These are phyloP conservation scores for Penicillium cataractarum DNA, from an alignment of 495 filamentous ascomycete genomes.

Conservation along the genomic window DNA sequence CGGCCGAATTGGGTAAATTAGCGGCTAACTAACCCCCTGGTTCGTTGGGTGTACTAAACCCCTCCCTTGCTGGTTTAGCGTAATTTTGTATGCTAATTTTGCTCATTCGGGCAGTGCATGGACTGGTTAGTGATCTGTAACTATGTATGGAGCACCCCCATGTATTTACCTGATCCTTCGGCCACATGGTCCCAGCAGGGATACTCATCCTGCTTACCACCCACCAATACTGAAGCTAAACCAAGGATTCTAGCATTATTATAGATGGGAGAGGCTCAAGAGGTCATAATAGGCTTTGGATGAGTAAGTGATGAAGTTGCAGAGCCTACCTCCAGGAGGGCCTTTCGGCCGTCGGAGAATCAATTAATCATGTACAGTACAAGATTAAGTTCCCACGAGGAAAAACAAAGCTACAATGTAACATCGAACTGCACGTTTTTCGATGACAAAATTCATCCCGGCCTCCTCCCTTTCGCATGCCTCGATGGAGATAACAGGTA, in stretches of 20 bases:
- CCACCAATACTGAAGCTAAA: background rate
- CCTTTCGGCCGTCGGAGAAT: background rate
- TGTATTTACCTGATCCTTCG: constrained; percentile 15
- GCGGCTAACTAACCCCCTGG: background rate
- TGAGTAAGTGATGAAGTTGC: background rate
- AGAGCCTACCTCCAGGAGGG: background rate
- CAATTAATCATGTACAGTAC: too few species aligned
- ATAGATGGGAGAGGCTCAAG: background rate
- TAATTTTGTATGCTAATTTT: constrained; percentile 6
- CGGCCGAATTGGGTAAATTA: constrained; percentile 6
- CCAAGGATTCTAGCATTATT: background rate
- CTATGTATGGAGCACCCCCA: background rate
- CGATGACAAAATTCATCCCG: too few species aligned
- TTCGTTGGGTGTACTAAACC: background rate
- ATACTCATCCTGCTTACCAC: constrained; percentile 8
- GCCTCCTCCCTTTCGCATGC: too few species aligned
- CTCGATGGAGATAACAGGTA: background rate
- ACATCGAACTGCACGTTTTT: too few species aligned
- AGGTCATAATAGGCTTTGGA: background rate
- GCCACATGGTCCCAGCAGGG: constrained; percentile 22
- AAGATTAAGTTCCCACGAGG: too few species aligned
- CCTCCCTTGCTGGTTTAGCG: background rate
- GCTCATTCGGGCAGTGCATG: background rate
- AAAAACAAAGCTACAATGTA: too few species aligned
- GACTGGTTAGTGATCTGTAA: background rate